These are phyloP conservation scores for Phytophthora megakarya DNA, from an alignment of 352 stramenopile genomes.

Conservation along the genomic window DNA sequence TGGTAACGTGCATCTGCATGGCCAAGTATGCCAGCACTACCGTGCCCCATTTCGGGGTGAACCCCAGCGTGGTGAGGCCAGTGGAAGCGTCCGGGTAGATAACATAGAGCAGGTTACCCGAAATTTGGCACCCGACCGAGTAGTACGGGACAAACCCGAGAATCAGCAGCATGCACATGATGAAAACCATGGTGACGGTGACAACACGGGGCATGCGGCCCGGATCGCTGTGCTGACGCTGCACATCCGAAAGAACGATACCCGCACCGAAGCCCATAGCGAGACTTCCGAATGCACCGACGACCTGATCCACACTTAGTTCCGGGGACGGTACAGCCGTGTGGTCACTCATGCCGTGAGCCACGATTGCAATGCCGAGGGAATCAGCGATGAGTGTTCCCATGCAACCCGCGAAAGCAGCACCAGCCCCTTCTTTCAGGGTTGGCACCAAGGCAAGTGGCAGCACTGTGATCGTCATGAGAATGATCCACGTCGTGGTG, in stretches of 20 bases:
- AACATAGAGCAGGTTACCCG: constrained; percentile 66
- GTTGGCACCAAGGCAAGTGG: constrained; percentile 62
- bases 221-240: constrained; percentile 52
- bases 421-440: constrained; percentile 62
- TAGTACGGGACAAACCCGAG: constrained; percentile 57
- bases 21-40: constrained; percentile 48
- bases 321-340: constrained; percentile 47
- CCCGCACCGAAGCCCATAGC: constrained; percentile 64
- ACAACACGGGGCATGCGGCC: constrained; percentile 34
- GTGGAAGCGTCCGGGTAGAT: constrained; percentile 46
- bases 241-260: constrained; percentile 63
- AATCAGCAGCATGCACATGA: constrained; percentile 57
- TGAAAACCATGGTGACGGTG: constrained; percentile 57
- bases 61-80: constrained; percentile 45
- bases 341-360: constrained; percentile 39
- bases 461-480: constrained; percentile 58
- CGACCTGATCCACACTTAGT: constrained; percentile 55
- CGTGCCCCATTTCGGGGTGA: constrained; percentile 43
- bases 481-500: constrained; percentile 61
- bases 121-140: constrained; percentile 63
- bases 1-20: constrained; percentile 48
- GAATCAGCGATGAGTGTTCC: constrained; percentile 45
- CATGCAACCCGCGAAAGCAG: constrained; percentile 59
- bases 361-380: constrained; percentile 31
- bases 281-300: constrained; percentile 63